Base-by-base conservation (phyloP, 2,329 filamentous ascomycete species). In the Torrubiellomyces zombiae region DNA sequence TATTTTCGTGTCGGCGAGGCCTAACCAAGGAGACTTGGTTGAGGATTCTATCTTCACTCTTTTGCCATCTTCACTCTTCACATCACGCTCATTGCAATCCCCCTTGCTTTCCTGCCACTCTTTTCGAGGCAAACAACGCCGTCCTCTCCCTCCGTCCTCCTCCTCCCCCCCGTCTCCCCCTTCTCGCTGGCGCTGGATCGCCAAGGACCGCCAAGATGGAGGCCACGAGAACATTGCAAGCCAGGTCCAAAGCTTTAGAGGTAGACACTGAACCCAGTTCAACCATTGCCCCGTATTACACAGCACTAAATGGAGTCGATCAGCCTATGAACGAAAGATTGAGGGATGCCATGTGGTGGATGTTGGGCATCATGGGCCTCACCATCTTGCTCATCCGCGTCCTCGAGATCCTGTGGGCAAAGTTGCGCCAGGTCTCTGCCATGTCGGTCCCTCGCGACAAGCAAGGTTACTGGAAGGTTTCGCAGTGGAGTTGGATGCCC, bases 401-500 rank as follows among this genome's bases (percentile, higher is more conserved):
- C 14, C 31, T 56, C 16, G 62, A 71, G 40, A 55, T 73, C 28
- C 40, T 48, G 16, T 66, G 60, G 58, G 56, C 57, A 23, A 61
- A 69, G 36, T 45, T 73, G 16, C 62, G 71, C 21, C 67, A 68
- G 32, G 55, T 75, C 20, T 58, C 59, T 12, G 58, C 67, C 34
- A 72, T 75, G 67, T 56, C 56, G 4, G 44, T 55, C 13, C 44
- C 60, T 0, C 58, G 55, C 9, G 48, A 58, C 2, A 57, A 57
- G 38, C 70, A 75, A 39, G 44, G 40, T 20, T 76, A 70, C 47
- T 76, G 69, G 67, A 64, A 56, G 35, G 40, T 43, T 13, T 56
- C 63, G 9, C 63, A 69, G 40, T 69, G 57, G 56, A 54, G 51
- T 28, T 69, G 64, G 63, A 67, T 70, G 58, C 69, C 70, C 9